Evolutionary conservation across 2,329 filamentous ascomycete species (phyloP), one percentile per base, ranked within the genome.

Genomic region (Nemania serpens): DNA sequence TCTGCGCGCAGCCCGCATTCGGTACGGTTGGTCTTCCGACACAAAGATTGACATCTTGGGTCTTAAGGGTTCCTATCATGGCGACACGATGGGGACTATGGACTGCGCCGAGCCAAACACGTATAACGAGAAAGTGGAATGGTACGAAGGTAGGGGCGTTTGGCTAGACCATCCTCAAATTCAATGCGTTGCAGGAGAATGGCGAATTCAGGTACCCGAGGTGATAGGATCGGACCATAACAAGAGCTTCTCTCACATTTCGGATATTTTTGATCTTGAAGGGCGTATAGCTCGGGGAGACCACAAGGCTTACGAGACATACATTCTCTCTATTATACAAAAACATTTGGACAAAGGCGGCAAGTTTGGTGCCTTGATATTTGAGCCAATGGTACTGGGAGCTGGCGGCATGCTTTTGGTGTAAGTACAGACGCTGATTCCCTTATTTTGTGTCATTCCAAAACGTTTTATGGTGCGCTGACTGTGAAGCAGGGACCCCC

Each of bases 41-140:
- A 77, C 82, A 1, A 82, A 86, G 50, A 79, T 93, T 11, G 85
- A 85, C 2, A 84, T 95, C 2, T 73, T 96, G 2, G 91, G 91
- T 0, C 77, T 96, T 10, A 90, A 88, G 71, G 91, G 91, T 0
- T 90, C 89, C 66, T 96, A 96, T 69, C 92, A 96, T 68, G 92
- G 91, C 1, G 92, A 96, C 70, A 96, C 91, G 0, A 93, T 96
- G 48, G 91, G 91, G 0, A 91, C 90, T 0, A 95, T 96, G 92
- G 91, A 95, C 73, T 90, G 87, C 55, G 87, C 90, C 0, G 91
- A 95, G 70, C 91, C 91, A 0, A 88, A 85, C 36, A 84, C 85
- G 0, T 96, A 83, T 73, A 96, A 96, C 69, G 84, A 91, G 68
- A 91, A 91, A 72, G 89, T 93, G 0, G 91, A 95, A 70, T 96